Conservation (phyloP, 495 filamentous ascomycete genomes). For the Trichoderma erinaceum region DNA sequence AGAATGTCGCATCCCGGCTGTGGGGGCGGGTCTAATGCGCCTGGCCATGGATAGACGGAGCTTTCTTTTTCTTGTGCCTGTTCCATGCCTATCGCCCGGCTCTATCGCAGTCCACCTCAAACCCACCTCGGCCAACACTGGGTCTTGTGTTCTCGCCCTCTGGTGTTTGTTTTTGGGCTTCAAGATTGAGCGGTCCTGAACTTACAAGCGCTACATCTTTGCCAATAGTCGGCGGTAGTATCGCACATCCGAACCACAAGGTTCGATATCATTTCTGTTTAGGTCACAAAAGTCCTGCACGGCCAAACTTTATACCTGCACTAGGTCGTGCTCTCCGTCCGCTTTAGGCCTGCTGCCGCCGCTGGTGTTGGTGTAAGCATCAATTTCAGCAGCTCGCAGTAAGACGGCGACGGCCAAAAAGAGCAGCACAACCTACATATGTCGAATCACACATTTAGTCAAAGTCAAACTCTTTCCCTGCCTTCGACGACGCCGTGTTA, state of each 20-base stretch:
- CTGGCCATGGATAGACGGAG: neutral
- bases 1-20: constrained; percentile 13
- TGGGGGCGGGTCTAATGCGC: constrained; percentile 10
- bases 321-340: neutral
- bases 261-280: too few species aligned
- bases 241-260: too few species aligned
- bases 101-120: neutral
- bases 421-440: neutral
- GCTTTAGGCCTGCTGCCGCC: neutral
- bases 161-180: neutral
- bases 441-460: neutral
- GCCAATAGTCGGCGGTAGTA: neutral
- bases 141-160: neutral
- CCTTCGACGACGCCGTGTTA: neutral
- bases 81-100: neutral
- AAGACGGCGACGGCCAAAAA: neutral
- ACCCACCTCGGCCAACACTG: constrained; percentile 7
- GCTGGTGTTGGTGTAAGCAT: neutral
- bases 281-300: too few species aligned
- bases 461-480: neutral
- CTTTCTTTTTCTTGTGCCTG: neutral
- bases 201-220: neutral
- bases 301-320: too few species aligned
- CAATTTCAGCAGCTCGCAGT: neutral
- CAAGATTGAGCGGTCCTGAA: neutral